phyloP scores from a whole-genome alignment of 176 grass and related monocot genomes.

The Raddia guianensis region DNA sequence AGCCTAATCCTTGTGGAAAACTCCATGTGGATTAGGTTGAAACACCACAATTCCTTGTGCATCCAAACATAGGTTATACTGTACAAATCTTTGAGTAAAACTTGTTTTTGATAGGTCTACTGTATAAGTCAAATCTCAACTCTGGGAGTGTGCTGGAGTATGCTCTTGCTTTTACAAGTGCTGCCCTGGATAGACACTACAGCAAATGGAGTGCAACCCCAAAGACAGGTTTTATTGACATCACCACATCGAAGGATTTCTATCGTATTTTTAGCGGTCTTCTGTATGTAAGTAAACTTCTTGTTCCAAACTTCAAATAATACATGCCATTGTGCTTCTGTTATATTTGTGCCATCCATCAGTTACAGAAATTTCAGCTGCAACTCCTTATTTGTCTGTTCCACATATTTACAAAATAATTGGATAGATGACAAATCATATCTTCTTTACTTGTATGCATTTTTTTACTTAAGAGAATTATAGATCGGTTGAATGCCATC shows the following conservation, averaged over 20 bases:
- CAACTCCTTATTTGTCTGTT: conserved; percentile 9
- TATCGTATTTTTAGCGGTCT: conserved; percentile 97
- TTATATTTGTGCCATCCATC: conserved; percentile 2
- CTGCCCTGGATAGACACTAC: conserved; percentile 94
- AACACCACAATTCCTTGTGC: not conserved
- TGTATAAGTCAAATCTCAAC: conserved; percentile 88
- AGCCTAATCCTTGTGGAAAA: conserved; percentile 32
- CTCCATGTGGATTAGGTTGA: conserved; percentile 15
- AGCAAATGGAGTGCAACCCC: conserved; percentile 98
- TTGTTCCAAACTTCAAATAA: no score
- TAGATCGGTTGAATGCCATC: not conserved
- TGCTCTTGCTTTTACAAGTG: conserved; percentile 96
- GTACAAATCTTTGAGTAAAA: conserved; percentile 20
- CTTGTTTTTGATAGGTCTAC: conserved; percentile 52
- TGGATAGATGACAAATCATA: not conserved
- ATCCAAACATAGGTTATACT: conserved; percentile 1
- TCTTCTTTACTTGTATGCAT: not conserved
- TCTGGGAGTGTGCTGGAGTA: conserved; percentile 93
- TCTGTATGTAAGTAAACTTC: conserved; percentile 83
- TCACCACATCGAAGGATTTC: conserved; percentile 96
- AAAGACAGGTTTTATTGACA: conserved; percentile 97
- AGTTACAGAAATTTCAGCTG: not conserved
- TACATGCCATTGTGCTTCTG: not conserved
- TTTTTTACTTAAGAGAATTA: not conserved
- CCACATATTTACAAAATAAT: conserved; percentile 15